Evolutionary conservation across 306 rosid species (phyloP).

Genomic region (Calophaca sinica): DNA sequence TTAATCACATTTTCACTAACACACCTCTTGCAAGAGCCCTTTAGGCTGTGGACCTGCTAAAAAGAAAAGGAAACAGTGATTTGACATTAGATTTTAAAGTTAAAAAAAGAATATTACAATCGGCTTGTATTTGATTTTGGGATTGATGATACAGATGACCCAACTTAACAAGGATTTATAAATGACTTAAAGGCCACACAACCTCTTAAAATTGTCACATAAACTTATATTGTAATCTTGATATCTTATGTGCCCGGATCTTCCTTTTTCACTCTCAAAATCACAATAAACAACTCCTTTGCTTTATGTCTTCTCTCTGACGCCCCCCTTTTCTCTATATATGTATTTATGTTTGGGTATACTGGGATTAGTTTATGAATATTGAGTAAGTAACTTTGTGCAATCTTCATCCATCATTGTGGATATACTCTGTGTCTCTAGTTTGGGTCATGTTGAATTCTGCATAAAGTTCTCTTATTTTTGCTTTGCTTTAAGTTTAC

Average conservation of each 20-base stretch:
- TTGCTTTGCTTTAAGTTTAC: neutral
- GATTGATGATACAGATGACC: neutral
- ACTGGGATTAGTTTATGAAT: too few species aligned
- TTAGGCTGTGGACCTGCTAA: neutral
- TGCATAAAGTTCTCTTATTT: neutral
- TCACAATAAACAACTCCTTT: neutral
- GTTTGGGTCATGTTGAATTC: neutral
- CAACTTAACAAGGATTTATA: slow-evolving; percentile 2
- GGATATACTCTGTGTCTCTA: neutral
- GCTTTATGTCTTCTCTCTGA: neutral
- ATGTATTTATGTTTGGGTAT: too few species aligned
- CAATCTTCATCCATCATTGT: slow-evolving; percentile 5
- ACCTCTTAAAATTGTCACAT: too few species aligned
- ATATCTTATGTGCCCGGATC: neutral
- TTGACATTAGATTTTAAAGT: neutral
- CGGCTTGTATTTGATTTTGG: neutral
- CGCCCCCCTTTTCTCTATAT: too few species aligned
- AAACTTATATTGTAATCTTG: too few species aligned
- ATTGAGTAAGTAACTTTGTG: too few species aligned
- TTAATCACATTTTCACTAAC: neutral
- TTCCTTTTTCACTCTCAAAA: neutral
- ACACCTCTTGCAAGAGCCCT: neutral
- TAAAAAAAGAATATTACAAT: neutral
- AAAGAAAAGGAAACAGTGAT: slow-evolving; percentile 1
- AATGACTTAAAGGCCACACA: too few species aligned